These are phyloP conservation scores for Exophiala calicioides DNA, from an alignment of 2,329 filamentous ascomycete genomes.

Conservation along the genomic window DNA sequence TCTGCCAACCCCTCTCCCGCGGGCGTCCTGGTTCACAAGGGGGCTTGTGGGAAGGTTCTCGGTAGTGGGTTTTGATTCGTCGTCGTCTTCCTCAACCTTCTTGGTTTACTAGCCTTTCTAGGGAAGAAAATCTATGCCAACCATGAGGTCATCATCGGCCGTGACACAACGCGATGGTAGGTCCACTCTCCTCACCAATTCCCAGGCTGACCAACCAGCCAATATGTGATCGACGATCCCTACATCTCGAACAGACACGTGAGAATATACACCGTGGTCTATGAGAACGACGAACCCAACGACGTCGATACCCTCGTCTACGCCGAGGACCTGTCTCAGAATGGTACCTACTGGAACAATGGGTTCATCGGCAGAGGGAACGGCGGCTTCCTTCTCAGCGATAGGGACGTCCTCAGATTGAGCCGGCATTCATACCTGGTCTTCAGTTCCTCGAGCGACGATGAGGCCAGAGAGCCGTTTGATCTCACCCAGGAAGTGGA, in stretches of 20 bases:
- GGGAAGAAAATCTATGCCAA: conserved; percentile 34
- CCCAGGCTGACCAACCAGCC: conserved; percentile 32
- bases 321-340: conserved; percentile 45
- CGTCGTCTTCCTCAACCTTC: conserved; percentile 1
- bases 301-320: conserved; percentile 46
- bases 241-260: conserved; percentile 45
- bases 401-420: conserved; percentile 41
- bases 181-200: conserved; percentile 5
- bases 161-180: conserved; percentile 39
- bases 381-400: conserved; percentile 40
- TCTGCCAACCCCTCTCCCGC: conserved; percentile 14
- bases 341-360: conserved; percentile 45
- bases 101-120: conserved; percentile 26
- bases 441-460: conserved; percentile 28
- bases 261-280: conserved; percentile 46
- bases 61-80: conserved; percentile 18
- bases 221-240: conserved; percentile 38
- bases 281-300: conserved; percentile 40
- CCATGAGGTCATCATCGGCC: conserved; percentile 40
- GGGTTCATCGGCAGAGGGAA: conserved; percentile 37
- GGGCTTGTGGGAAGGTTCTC: conserved; percentile 18
- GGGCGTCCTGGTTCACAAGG: conserved; percentile 19
- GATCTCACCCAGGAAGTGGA: conserved; percentile 37
- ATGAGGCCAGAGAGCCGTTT: conserved; percentile 24
- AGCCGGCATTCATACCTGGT: conserved; percentile 26